Base-by-base conservation (phyloP, 2,329 filamentous ascomycete genomes). In the Claviceps monticola region DNA sequence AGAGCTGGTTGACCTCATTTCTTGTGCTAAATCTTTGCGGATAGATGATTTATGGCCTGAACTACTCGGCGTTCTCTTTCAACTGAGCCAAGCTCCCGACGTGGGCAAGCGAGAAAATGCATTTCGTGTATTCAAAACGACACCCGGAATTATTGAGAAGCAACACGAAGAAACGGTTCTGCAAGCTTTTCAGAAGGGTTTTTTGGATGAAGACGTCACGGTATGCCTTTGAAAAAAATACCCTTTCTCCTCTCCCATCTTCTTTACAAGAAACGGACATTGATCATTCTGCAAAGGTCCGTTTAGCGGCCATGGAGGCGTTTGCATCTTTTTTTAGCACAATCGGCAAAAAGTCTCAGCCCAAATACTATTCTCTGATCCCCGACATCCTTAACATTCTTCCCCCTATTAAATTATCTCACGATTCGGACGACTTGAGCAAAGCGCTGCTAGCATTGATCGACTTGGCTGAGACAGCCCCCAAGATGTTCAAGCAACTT, bases 261-360 rank as follows among this genome's bases (percentile, higher is more conserved):
- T 19, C 11, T 7, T 8, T 7, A 2, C 44, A 38, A 23, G 7
- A 38, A 21, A 41, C 49, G 43, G 14, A 36, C 37, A 6, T 38
- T 56, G 26, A 59, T 51, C 11, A 11, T 14, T 44, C 7, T 26
- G 51, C 13, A 46, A 45, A 91, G 80, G 91, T 98, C 53, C 86
- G 89, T 57, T 81, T 98, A 53, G 84, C 90, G 46, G 90, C 93
- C 52, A 95, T 97, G 82, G 90, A 96, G 65, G 93, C 93, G 7
- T 98, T 98, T 65, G 86, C 91, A 17, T 84, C 90, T 3, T 97
- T 98, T 73, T 98, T 98, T 78, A 81, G 88, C 58, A 93, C 85
- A 53, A 81, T 97, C 60, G 78, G 74, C 64, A 96, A 94, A 74
- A 95, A 94, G 70, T 79, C 80, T 16, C 90, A 96, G 68, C 71